Conservation (phyloP, 345 rosid genomes). For the Arabis hirsuta region DNA sequence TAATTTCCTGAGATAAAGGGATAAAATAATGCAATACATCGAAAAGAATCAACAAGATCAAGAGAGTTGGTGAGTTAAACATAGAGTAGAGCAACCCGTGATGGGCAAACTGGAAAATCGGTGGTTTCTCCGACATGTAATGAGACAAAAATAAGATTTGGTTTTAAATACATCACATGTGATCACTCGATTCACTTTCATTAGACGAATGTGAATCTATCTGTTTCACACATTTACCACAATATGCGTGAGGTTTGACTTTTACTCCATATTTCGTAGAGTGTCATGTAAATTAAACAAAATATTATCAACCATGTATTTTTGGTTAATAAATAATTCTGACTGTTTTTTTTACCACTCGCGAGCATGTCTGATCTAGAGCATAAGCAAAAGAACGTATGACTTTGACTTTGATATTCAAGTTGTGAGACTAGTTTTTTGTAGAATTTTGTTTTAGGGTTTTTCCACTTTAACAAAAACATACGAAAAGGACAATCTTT, state of each 20-base stretch:
- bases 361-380: too few species aligned
- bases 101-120: slow-evolving; percentile 32
- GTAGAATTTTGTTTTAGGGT: too few species aligned
- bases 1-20: background rate
- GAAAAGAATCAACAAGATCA: slow-evolving; percentile 1
- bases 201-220: background rate
- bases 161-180: slow-evolving; percentile 36
- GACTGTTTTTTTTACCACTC: too few species aligned
- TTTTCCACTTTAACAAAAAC: too few species aligned
- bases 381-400: too few species aligned
- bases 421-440: too few species aligned
- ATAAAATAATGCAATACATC: background rate
- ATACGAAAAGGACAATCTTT: too few species aligned
- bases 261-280: background rate
- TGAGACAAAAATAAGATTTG: slow-evolving; percentile 40
- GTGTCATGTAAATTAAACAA: too few species aligned
- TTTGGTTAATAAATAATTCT: too few species aligned
- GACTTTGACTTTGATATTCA: too few species aligned
- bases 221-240: slow-evolving; percentile 20
- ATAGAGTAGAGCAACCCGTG: slow-evolving; percentile 32
- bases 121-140: slow-evolving; percentile 37
- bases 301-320: too few species aligned
- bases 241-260: slow-evolving; percentile 17
- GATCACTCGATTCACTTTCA: slow-evolving; percentile 30
- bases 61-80: slow-evolving; percentile 4